A percentile compares a stretch with the other conserved stretches of the same genome.
These are phyloP conservation scores for Corylus avellana DNA, from an alignment of 306 rosid genomes.

Conservation along the genomic window DNA sequence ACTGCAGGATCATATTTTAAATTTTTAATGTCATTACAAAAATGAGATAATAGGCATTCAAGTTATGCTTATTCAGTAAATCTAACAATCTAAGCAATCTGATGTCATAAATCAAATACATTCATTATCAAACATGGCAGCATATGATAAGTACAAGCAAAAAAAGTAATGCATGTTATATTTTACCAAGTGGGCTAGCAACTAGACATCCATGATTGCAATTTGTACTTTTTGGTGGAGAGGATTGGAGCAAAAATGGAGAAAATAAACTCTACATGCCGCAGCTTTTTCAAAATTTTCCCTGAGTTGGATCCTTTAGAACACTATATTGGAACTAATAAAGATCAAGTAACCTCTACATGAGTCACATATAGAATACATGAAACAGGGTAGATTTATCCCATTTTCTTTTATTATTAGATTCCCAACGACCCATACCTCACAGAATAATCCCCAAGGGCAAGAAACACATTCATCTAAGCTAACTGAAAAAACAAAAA, in stretches of 20 bases:
- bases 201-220: not conserved
- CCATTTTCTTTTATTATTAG: not conserved
- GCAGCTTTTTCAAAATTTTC: not conserved
- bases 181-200: not conserved
- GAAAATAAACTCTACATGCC: not conserved
- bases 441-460: not conserved
- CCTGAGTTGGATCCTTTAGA: not conserved
- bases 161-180: not conserved
- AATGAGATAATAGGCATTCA: conserved; percentile 1
- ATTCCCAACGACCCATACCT: not conserved
- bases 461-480: conserved; percentile 14
- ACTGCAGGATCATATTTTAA: conserved; percentile 16
- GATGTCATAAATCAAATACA: not conserved
- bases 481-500: conserved; percentile 16
- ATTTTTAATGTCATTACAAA: conserved; percentile 6
- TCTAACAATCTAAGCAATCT: not conserved
- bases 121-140: not conserved
- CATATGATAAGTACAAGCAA: not conserved
- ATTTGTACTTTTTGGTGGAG: not conserved
- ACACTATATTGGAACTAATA: not conserved
- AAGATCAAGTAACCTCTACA: not conserved
- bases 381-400: not conserved
- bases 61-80: not conserved
- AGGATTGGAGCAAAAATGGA: not conserved
- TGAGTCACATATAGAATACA: not conserved